Percentiles rank a stretch among this genome's conserved stretches.
phyloP scores from a whole-genome alignment of 352 stramenopile genomes.

The Albugo candida region DNA sequence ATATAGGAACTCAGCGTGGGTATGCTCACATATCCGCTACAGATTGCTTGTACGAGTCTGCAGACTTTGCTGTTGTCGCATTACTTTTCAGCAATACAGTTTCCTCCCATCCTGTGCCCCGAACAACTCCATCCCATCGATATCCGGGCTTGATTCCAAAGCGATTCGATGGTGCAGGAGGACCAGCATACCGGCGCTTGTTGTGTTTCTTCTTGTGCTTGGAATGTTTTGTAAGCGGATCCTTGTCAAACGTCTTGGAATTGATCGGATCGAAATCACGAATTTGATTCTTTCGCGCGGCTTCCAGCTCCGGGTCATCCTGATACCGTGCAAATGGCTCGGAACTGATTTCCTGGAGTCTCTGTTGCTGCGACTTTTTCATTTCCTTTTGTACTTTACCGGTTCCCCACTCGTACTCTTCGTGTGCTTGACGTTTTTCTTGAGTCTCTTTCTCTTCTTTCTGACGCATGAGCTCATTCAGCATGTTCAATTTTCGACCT shows the following conservation, averaged over 20 bases:
- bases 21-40: constrained; percentile 55
- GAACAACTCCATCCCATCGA: constrained; percentile 96
- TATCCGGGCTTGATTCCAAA: constrained; percentile 91
- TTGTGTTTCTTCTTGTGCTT: constrained; percentile 26
- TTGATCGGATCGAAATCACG: constrained; percentile 62
- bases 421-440: constrained; percentile 41
- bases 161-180: constrained; percentile 51
- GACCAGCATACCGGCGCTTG: constrained; percentile 39
- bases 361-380: constrained; percentile 25
- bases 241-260: constrained; percentile 33
- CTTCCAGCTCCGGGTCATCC: constrained; percentile 51
- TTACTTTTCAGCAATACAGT: constrained; percentile 79
- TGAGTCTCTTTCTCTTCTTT: constrained; percentile 64
- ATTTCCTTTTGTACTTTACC: constrained; percentile 65
- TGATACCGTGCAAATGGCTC: constrained; percentile 42
- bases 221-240: constrained; percentile 2
- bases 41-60: constrained; percentile 65
- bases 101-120: constrained; percentile 92
- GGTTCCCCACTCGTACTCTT: constrained; percentile 74
- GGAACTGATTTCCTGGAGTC: constrained; percentile 43
- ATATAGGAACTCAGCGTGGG: neutral
- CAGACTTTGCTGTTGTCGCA: constrained; percentile 24
- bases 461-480: constrained; percentile 67
- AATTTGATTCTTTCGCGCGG: constrained; percentile 27
- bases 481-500: constrained; percentile 68